phyloP scores from a whole-genome alignment of 306 rosid species.

The Citrullus amarus region DNA sequence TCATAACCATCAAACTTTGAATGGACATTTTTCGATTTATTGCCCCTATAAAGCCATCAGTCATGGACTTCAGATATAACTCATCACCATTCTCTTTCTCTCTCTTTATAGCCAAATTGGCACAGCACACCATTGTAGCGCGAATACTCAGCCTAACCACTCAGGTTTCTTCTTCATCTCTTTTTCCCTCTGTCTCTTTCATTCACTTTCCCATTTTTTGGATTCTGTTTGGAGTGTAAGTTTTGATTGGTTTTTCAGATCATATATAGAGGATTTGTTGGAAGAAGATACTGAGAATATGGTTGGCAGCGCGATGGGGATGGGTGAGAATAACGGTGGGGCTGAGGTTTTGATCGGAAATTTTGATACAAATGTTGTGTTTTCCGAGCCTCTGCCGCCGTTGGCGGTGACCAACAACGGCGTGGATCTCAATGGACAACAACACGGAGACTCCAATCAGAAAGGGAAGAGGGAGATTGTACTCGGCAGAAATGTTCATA shows the following conservation, averaged over 20 bases:
- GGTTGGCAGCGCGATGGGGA: slow-evolving; percentile 11
- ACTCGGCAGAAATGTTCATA: slow-evolving; percentile 57
- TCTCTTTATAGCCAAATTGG: background rate
- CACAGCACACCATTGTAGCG: background rate
- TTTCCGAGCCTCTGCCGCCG: slow-evolving; percentile 30
- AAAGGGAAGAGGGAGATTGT: slow-evolving; percentile 36
- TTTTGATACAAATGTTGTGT: slow-evolving; percentile 21
- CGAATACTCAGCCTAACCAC: background rate
- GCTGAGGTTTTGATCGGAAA: slow-evolving; percentile 11
- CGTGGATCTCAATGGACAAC: background rate
- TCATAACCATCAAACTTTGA: too few relatives aligned
- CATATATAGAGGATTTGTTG: background rate
- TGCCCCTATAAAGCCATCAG: background rate
- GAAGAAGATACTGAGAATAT: background rate
- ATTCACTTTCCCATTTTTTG: background rate
- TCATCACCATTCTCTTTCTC: background rate
- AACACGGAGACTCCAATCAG: background rate
- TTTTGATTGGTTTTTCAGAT: background rate
- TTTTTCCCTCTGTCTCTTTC: background rate
- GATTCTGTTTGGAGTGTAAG: background rate
- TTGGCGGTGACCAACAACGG: slow-evolving; percentile 8
- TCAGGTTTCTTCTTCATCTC: background rate
- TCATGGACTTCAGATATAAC: background rate
- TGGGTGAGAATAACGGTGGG: background rate
- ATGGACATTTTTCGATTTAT: too few relatives aligned